These are phyloP conservation scores for Xylariaceae sp. DNA, from an alignment of 2,329 filamentous ascomycete genomes.

Conservation along the genomic window DNA sequence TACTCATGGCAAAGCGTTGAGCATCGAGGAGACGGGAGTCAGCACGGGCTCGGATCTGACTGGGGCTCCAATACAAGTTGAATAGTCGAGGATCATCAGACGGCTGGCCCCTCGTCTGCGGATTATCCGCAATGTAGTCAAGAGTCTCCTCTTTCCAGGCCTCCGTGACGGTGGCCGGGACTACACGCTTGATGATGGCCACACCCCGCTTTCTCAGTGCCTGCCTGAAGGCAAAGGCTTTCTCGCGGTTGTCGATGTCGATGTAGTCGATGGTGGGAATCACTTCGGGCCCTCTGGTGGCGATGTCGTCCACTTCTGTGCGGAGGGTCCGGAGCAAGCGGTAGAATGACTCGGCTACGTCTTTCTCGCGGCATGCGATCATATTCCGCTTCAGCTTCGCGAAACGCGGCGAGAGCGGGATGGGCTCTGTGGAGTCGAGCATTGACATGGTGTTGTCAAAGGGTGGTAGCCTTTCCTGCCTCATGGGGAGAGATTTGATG, in stretches of 20 bases:
- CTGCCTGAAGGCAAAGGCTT: conserved; percentile 26
- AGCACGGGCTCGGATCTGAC: conserved; percentile 60
- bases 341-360: conserved; percentile 38
- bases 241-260: conserved; percentile 32
- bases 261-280: conserved; percentile 40
- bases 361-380: conserved; percentile 36
- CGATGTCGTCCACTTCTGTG: conserved; percentile 36
- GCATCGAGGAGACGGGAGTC: conserved; percentile 59
- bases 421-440: conserved; percentile 32
- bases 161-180: conserved; percentile 56
- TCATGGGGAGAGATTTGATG: conserved; percentile 6
- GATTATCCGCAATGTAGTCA: conserved; percentile 60
- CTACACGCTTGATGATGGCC: conserved; percentile 60
- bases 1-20: conserved; percentile 56
- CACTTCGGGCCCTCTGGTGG: conserved; percentile 32
- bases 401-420: conserved; percentile 40
- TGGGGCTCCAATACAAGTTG: conserved; percentile 68
- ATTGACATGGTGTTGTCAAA: conserved; percentile 26
- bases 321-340: conserved; percentile 36
- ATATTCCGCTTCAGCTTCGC: conserved; percentile 39
- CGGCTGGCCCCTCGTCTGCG: conserved; percentile 56
- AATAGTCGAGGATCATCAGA: conserved; percentile 60
- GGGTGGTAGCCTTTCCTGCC: conserved; percentile 17
- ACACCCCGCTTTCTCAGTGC: conserved; percentile 53
- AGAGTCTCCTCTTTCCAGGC: conserved; percentile 60